phyloP scores from a whole-genome alignment of 371 early-diverging fungal species.

The Mortierella sp. region DNA sequence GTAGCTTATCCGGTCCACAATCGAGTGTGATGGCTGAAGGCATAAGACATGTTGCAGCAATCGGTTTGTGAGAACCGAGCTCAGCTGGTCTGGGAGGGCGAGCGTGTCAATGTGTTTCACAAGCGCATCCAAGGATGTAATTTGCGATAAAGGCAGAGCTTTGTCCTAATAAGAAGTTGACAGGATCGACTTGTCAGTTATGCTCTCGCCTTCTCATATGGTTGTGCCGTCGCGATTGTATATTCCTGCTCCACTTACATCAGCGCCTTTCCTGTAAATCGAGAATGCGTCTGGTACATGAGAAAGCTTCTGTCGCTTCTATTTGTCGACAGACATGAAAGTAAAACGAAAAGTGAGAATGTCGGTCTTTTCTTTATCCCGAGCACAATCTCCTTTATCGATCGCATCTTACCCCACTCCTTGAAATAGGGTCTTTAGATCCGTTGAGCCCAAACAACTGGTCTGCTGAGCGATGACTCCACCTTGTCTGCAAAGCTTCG shows the following conservation, averaged over 20 bases:
- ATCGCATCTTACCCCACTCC: conserved; percentile 21
- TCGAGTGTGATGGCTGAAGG: conserved; percentile 47
- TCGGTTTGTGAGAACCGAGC: conserved; percentile 61
- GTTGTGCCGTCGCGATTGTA: neutral
- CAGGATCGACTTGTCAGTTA: neutral
- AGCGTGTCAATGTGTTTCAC: conserved; percentile 60
- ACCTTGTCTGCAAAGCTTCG: conserved; percentile 42
- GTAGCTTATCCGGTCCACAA: conserved; percentile 61
- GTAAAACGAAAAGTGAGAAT: neutral
- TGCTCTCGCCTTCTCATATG: neutral
- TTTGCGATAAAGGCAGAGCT: conserved; percentile 44
- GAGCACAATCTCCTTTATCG: neutral
- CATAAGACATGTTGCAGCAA: conserved; percentile 64
- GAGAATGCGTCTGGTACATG: conserved; percentile 49
- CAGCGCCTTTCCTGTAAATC: conserved; percentile 37
- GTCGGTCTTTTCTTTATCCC: neutral
- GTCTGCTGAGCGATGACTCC: conserved; percentile 30
- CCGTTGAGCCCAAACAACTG: conserved; percentile 16
- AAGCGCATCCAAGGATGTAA: conserved; percentile 46
- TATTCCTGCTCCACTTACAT: conserved; percentile 15
- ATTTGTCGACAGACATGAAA: neutral
- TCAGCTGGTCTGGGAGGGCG: conserved; percentile 63
- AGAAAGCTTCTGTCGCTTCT: conserved; percentile 48
- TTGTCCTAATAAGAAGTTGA: conserved; percentile 22
- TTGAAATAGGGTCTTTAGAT: conserved; percentile 41